A percentile compares a stretch with the other conserved stretches of the same genome.
Evolutionary conservation across 331 rosid species (phyloP).

Genomic region (Cydonia oblonga): DNA sequence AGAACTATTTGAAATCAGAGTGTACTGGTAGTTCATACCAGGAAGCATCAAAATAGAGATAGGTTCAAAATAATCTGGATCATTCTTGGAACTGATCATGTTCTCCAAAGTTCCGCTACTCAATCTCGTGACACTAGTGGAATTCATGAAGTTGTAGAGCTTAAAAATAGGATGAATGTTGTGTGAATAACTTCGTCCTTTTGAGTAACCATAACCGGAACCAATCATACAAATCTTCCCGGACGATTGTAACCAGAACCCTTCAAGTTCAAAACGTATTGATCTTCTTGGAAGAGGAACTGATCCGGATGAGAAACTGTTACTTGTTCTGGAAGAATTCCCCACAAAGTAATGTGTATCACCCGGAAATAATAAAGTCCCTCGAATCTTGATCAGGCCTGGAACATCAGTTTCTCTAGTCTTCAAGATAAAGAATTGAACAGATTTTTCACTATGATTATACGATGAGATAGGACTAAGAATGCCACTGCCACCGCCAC

Average conservation of each 20-base stretch:
- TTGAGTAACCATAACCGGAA: not conserved
- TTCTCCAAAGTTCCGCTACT: conserved; percentile 48
- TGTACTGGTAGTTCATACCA: conserved; percentile 27
- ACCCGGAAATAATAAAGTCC: not conserved
- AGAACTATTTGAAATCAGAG: conserved; percentile 18
- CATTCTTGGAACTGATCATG: conserved; percentile 19
- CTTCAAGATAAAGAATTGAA: not conserved
- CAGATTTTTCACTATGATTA: not conserved
- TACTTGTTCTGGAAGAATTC: not conserved
- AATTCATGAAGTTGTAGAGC: conserved; percentile 31
- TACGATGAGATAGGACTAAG: not conserved
- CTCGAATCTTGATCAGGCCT: conserved; percentile 27
- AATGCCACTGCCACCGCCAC: conserved; percentile 4
- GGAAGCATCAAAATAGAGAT: conserved; percentile 37
- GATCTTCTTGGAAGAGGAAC: not conserved
- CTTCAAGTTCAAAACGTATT: conserved; percentile 21
- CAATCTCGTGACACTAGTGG: conserved; percentile 23
- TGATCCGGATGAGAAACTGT: not conserved
- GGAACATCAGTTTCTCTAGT: conserved; percentile 6
- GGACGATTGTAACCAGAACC: conserved; percentile 50
- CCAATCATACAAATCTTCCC: conserved; percentile 60
- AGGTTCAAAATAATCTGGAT: conserved; percentile 21
- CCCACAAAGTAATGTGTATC: not conserved
- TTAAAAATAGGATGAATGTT: conserved; percentile 23
- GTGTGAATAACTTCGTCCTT: conserved; percentile 7